These are phyloP conservation scores for Mitragyna speciosa DNA, from an alignment of 257 asterid genomes.

Conservation along the genomic window DNA sequence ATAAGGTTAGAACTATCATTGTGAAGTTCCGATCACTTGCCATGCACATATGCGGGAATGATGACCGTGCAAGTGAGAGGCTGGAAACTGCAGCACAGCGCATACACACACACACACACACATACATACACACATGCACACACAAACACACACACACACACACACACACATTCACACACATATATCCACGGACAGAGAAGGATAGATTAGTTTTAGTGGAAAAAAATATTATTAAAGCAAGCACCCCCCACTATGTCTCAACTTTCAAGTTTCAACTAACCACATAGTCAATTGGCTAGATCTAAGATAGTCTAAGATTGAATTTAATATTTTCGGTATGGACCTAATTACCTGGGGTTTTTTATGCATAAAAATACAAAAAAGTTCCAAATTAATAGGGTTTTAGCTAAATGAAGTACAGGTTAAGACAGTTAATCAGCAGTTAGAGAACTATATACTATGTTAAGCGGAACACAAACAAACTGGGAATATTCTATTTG, in stretches of 20 bases:
- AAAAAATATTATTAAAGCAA: background rate
- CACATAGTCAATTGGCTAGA: background rate
- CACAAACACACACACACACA: background rate
- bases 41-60: conserved; percentile 57
- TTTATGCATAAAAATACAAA: background rate
- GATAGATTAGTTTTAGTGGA: background rate
- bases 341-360: background rate
- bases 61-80: conserved; percentile 28
- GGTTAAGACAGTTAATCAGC: conserved; percentile 15
- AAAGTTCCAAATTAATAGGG: background rate
- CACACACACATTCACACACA: background rate
- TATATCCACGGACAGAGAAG: background rate
- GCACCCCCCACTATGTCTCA: background rate
- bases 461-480: background rate
- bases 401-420: conserved; percentile 7
- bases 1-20: conserved; percentile 48
- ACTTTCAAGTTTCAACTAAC: conserved; percentile 5
- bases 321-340: background rate
- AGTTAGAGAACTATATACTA: background rate
- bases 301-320: background rate
- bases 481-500: conserved; percentile 11
- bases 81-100: conserved; percentile 1
- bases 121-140: background rate
- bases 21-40: conserved; percentile 41
- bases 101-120: background rate